Base-by-base conservation (phyloP, 1,284 basidiomycete species). In the Moesziomyces globuligerus region DNA sequence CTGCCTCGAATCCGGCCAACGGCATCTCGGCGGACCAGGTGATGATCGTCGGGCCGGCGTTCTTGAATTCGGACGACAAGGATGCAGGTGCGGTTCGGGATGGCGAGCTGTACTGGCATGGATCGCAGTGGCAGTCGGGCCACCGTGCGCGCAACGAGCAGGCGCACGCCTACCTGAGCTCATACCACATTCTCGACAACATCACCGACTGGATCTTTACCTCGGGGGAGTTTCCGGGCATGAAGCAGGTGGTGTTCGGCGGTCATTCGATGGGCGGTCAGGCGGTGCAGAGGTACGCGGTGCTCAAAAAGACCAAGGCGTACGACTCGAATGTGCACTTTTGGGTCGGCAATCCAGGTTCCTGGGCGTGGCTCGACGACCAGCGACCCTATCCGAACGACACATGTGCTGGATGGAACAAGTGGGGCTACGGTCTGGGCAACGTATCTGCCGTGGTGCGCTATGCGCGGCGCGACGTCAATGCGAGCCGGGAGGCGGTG, bases 251-350 rank as follows among this genome's bases (percentile, higher is more conserved):
- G 21, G 76, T 80, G 11, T 34, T 81, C 11, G 78, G 64, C 15
- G 79, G 79, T 6, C 78, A 80, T 40, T 81, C 79, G 20, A 74
- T 81, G 71, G 79, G 79, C 20, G 79, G 65, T 3, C 78, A 80
- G 32, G 72, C 75, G 1, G 45, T 69, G 3, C 56, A 72, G 49
- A 54, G 78, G 11, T 81, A 80, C 40, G 65, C 78, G 0, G n/a
- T 78, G 25, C 41, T 78, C 11, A 76, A 76, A 36, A 75, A 76
- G 55, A 51, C 64, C 39, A 76, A 74, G 45, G 48, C 55, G 23
- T 80, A 80, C 48, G 78, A 80, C 34, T 39, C 46, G 43, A 78
- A 75, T 28, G 24, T 81, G 34, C 69, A 56, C 24, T 81, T 62
- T 38, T 81, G 78, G 78, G 39, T 80, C 18, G 79, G 75, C 23